These are phyloP conservation scores for Dionaea muscipula DNA, from an alignment of 179 eudicot species.

Conservation along the genomic window DNA sequence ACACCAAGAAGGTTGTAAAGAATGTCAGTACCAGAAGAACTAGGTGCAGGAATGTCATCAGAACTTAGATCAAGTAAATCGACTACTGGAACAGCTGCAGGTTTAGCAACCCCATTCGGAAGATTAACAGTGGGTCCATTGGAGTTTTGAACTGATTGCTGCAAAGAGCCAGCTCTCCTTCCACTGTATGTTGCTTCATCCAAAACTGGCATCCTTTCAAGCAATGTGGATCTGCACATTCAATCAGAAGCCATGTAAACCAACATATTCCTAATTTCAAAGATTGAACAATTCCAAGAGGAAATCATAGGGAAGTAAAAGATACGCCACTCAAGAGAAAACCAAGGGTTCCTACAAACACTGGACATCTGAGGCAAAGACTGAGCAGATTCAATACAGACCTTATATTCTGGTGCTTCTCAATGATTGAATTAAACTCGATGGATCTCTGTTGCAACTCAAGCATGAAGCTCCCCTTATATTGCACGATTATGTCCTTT, in stretches of 20 bases:
- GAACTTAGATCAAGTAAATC: constrained; percentile 84
- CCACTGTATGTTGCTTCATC: constrained; percentile 86
- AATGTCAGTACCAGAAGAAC: constrained; percentile 70
- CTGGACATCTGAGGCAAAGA: neutral
- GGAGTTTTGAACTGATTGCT: constrained; percentile 46
- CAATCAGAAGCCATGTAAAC: constrained; percentile 15
- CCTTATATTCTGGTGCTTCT: constrained; percentile 86
- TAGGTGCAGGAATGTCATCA: constrained; percentile 64
- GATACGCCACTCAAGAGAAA: neutral
- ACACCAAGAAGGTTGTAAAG: constrained; percentile 90
- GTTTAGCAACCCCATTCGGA: constrained; percentile 70
- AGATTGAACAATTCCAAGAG: neutral
- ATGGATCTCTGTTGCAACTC: constrained; percentile 94
- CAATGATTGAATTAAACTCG: constrained; percentile 73
- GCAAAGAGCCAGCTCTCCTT: constrained; percentile 63
- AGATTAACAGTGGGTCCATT: constrained; percentile 54
- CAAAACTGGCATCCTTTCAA: constrained; percentile 94
- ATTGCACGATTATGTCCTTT: constrained; percentile 51
- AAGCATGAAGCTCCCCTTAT: constrained; percentile 69
- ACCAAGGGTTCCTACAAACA: neutral
- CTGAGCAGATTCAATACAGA: constrained; percentile 30
- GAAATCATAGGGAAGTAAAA: neutral
- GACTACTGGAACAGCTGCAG: constrained; percentile 71
- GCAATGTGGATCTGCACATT: constrained; percentile 54
- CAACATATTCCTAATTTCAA: neutral